Conservation (phyloP, 441 rosid species). For the Aquilaria agallochum region DNA sequence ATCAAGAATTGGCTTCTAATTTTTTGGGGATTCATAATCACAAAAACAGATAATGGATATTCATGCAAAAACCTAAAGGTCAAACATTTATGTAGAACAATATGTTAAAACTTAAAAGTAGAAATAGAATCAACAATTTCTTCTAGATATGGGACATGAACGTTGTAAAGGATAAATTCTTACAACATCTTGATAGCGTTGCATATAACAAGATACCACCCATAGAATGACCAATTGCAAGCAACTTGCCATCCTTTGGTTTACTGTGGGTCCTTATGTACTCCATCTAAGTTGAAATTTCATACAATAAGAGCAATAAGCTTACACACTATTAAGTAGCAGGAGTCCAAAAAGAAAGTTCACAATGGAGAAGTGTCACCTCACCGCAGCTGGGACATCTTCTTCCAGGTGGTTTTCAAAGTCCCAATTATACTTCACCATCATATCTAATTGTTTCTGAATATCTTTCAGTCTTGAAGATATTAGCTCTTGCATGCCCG, state of each 20-base stretch:
- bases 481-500: constrained; percentile 34
- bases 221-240: constrained; percentile 94
- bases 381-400: constrained; percentile 88
- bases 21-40: constrained; percentile 3
- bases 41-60: not conserved
- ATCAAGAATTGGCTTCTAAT: not conserved
- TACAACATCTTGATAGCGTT: constrained; percentile 69
- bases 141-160: constrained; percentile 3
- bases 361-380: constrained; percentile 40
- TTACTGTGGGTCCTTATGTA: constrained; percentile 53
- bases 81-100: not conserved
- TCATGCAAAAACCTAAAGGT: not conserved
- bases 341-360: not conserved
- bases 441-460: constrained; percentile 43
- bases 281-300: constrained; percentile 52
- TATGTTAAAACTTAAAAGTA: not conserved
- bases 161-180: constrained; percentile 15
- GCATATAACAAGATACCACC: constrained; percentile 92
- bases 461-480: constrained; percentile 41
- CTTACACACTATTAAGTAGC: too few relatives aligned
- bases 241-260: constrained; percentile 70
- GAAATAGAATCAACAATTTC: constrained; percentile 2
- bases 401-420: constrained; percentile 74
- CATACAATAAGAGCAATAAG: too few relatives aligned
- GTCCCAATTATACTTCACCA: constrained; percentile 73